Conservation (phyloP, 1,284 basidiomycete species). For the Volvariella volvacea region DNA sequence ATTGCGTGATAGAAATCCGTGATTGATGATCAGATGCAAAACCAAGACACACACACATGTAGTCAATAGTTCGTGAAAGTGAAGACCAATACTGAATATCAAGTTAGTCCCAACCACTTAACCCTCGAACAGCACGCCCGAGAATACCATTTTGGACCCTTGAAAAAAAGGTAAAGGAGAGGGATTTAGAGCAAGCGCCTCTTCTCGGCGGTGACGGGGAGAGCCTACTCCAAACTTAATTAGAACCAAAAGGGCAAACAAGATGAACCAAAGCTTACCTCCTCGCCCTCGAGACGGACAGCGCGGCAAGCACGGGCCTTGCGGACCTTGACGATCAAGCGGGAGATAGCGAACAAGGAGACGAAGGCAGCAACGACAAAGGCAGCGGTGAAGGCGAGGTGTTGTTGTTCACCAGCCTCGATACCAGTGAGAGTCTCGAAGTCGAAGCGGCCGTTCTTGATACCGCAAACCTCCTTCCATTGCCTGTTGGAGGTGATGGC, state of each 20-base stretch:
- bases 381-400: constrained; percentile 33
- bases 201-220: constrained; percentile 1
- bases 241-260: background rate
- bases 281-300: background rate
- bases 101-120: too few relatives aligned
- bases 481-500: constrained; percentile 63
- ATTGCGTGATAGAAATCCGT: too few relatives aligned
- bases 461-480: constrained; percentile 56
- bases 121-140: too few relatives aligned
- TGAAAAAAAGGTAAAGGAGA: background rate
- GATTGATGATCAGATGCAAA: too few relatives aligned
- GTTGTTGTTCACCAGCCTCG: constrained; percentile 12
- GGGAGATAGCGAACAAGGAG: constrained; percentile 32
- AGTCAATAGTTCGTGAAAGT: too few relatives aligned
- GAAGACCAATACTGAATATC: too few relatives aligned
- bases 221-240: background rate
- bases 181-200: background rate
- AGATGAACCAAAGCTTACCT: background rate
- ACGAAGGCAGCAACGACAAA: constrained; percentile 40
- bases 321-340: background rate
- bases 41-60: too few relatives aligned
- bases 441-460: constrained; percentile 21
- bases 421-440: constrained; percentile 25
- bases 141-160: too few relatives aligned
- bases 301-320: background rate